Conservation (phyloP, 2,329 filamentous ascomycete genomes). For the Westerdykella ornata region DNA sequence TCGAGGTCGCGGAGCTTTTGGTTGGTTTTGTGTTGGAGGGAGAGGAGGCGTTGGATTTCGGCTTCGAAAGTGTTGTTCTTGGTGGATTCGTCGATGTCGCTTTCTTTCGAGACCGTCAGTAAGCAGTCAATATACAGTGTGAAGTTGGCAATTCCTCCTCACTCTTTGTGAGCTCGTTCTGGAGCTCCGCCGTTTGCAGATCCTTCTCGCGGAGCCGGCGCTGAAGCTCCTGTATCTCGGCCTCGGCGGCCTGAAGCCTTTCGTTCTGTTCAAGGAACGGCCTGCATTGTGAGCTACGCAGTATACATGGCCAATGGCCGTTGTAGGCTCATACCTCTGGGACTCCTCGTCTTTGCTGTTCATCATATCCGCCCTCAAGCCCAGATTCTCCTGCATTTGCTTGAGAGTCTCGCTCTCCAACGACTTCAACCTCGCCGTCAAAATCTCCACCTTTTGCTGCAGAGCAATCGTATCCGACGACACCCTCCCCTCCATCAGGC, state of each 20-base stretch:
- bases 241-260: constrained; percentile 31
- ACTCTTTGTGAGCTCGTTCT: constrained; percentile 34
- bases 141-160: too few relatives aligned
- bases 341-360: constrained; percentile 30
- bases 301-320: not conserved
- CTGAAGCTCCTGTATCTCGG: constrained; percentile 32
- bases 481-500: constrained; percentile 17
- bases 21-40: constrained; percentile 30
- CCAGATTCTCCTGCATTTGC: constrained; percentile 38
- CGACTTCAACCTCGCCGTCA: constrained; percentile 31
- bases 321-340: constrained; percentile 17
- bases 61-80: constrained; percentile 27
- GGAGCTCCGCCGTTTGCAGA: constrained; percentile 31
- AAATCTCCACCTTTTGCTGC: constrained; percentile 38
- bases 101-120: constrained; percentile 12
- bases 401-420: constrained; percentile 39
- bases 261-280: constrained; percentile 37
- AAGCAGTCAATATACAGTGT: not conserved
- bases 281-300: constrained; percentile 5
- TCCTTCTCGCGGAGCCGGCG: constrained; percentile 32
- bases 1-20: constrained; percentile 32
- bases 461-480: constrained; percentile 33
- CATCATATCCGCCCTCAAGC: constrained; percentile 35
- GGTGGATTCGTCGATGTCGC: constrained; percentile 25
- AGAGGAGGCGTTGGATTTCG: constrained; percentile 32